Percentiles rank a stretch among this genome's conserved stretches.
Evolutionary conservation across 768 basidiomycete species (phyloP).

Genomic region (Neoboletus subvelutipes): DNA sequence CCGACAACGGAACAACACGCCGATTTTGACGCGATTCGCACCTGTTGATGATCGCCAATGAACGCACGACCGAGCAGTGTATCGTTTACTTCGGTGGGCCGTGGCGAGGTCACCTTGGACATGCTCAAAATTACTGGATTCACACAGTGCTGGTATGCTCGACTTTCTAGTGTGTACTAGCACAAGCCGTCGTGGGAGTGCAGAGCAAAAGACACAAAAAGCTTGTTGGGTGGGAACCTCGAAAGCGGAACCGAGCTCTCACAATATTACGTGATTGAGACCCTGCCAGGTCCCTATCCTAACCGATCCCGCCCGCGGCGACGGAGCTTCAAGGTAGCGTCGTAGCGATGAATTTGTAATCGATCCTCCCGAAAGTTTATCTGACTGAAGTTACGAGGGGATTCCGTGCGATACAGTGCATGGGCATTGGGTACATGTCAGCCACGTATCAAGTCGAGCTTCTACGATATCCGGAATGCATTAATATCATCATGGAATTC

Average conservation of each 20-base stretch:
- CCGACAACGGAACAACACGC: neutral
- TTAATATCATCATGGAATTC: slow-evolving; percentile 1
- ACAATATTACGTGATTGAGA: neutral
- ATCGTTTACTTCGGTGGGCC: neutral
- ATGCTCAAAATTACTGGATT: slow-evolving; percentile 1
- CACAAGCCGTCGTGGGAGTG: neutral
- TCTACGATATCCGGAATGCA: neutral
- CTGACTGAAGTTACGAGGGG: slow-evolving; percentile 1
- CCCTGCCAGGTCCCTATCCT: neutral
- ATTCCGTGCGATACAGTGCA: neutral
- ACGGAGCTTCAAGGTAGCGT: neutral
- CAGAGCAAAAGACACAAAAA: neutral
- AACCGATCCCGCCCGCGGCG: neutral
- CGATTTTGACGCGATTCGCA: no score
- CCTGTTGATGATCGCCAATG: neutral
- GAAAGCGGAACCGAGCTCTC: slow-evolving; percentile 1
- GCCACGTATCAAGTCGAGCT: slow-evolving; percentile 14
- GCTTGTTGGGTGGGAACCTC: neutral
- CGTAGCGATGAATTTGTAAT: neutral
- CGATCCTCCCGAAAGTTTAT: neutral
- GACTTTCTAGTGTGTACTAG: neutral
- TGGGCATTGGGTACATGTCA: neutral
- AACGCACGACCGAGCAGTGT: neutral
- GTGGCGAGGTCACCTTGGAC: neutral
- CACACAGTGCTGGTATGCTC: neutral